These are phyloP conservation scores for Cutaneotrichosporon cyanovorans DNA, from an alignment of 1,284 basidiomycete species.

Conservation along the genomic window DNA sequence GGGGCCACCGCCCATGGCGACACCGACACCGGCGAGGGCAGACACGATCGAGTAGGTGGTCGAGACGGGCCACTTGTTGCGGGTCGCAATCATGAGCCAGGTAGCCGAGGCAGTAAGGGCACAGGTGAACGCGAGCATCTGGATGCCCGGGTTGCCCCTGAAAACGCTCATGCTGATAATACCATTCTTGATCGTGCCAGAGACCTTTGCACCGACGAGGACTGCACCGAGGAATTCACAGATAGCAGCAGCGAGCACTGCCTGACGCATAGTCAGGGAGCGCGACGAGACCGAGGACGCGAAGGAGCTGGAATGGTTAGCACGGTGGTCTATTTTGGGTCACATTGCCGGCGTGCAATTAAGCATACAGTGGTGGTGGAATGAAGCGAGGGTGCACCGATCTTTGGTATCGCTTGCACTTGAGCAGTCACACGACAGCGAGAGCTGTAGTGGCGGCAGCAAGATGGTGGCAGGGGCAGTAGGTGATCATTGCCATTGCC, in stretches of 20 bases:
- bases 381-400: no score
- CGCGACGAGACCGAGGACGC: constrained; percentile 49
- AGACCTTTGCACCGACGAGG: constrained; percentile 46
- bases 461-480: no score
- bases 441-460: no score
- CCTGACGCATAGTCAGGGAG: constrained; percentile 48
- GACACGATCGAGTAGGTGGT: constrained; percentile 49
- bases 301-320: constrained; percentile 43
- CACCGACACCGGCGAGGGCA: constrained; percentile 49
- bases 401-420: not conserved
- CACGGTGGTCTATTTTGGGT: constrained; percentile 2
- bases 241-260: constrained; percentile 43
- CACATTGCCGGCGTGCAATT: no score
- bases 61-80: constrained; percentile 46
- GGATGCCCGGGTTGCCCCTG: constrained; percentile 46
- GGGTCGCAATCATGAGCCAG: constrained; percentile 48
- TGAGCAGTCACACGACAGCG: not conserved
- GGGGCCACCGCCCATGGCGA: constrained; percentile 46
- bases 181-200: constrained; percentile 50
- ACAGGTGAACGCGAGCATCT: constrained; percentile 48
- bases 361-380: not conserved
- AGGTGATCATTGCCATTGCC: no score
- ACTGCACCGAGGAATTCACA: constrained; percentile 48
- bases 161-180: constrained; percentile 45
- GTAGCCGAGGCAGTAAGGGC: constrained; percentile 43